Conservation (phyloP, 306 rosid genomes). For the Quercus wislizeni region DNA sequence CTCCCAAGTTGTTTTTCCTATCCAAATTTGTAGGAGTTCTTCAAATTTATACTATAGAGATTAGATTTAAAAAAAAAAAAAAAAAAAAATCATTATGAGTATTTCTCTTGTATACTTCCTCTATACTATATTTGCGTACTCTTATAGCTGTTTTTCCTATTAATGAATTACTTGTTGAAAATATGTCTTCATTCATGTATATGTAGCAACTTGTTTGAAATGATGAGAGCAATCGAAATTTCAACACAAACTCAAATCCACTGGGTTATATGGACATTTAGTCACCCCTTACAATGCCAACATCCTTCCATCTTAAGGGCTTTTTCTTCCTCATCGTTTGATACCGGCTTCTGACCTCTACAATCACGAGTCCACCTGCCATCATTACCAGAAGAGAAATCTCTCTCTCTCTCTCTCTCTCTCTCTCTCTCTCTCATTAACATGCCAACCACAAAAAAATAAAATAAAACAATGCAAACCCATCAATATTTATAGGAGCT, state of each 20-base stretch:
- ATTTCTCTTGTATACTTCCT: no score
- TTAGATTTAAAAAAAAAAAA: no score
- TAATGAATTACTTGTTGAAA: not conserved
- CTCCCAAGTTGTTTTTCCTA: no score
- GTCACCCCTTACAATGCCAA: not conserved
- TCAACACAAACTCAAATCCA: conserved; percentile 2
- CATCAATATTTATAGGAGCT: conserved; percentile 6
- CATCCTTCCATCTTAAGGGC: not conserved
- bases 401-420: conserved; percentile 8
- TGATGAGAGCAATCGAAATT: not conserved
- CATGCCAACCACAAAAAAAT: not conserved
- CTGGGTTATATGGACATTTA: not conserved
- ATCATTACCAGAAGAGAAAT: conserved; percentile 29
- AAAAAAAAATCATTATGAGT: no score
- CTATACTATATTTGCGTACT: no score
- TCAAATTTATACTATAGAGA: no score
- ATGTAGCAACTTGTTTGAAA: not conserved
- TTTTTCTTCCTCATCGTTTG: not conserved
- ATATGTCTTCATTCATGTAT: not conserved
- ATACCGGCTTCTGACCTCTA: conserved; percentile 2
- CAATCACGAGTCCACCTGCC: conserved; percentile 23
- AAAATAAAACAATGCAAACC: not conserved
- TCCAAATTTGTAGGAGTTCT: no score
- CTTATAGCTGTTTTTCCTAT: no score
- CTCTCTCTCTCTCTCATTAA: not conserved